phyloP scores from a whole-genome alignment of 768 basidiomycete species.

The Porpolomopsis calyptriformis region DNA sequence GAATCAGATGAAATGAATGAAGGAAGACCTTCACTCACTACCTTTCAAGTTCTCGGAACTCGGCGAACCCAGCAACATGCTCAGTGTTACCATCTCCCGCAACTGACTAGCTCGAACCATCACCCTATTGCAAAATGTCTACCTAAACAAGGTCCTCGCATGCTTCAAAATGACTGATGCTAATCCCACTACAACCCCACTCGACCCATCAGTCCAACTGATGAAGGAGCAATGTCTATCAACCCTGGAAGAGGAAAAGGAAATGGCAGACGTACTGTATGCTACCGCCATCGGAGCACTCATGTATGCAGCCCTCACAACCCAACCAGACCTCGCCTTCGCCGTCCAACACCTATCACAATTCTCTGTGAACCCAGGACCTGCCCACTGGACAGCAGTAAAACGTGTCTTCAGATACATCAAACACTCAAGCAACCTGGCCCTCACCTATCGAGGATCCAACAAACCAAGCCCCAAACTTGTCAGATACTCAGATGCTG shows the following conservation, averaged over 20 bases:
- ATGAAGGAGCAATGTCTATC: conserved; percentile 13
- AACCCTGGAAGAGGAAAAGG: conserved; percentile 11
- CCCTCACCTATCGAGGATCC: not conserved
- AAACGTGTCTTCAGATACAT: not conserved
- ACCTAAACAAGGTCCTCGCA: conserved; percentile 17
- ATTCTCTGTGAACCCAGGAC: conserved; percentile 17
- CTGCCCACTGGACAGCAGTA: not conserved
- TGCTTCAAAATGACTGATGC: conserved; percentile 19
- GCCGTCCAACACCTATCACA: conserved; percentile 12
- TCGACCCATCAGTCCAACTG: conserved; percentile 18
- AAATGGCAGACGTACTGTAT: conserved; percentile 21
- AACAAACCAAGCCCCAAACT: not conserved
- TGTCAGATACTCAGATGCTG: not conserved
- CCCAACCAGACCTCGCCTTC: conserved; percentile 19
- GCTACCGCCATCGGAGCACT: conserved; percentile 20
- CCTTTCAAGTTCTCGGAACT: conserved; percentile 3
- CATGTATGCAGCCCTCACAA: conserved; percentile 19
- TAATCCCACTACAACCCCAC: conserved; percentile 23
- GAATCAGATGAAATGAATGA: not conserved
- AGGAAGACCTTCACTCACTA: not conserved
- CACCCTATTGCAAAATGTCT: conserved; percentile 18
- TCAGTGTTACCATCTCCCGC: conserved; percentile 22
- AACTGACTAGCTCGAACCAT: conserved; percentile 13
- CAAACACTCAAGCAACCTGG: not conserved
- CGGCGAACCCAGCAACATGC: conserved; percentile 16